Evolutionary conservation across 345 rosid genomes (phyloP), one percentile per base, ranked within the genome.

Genomic region (Populus simonii): DNA sequence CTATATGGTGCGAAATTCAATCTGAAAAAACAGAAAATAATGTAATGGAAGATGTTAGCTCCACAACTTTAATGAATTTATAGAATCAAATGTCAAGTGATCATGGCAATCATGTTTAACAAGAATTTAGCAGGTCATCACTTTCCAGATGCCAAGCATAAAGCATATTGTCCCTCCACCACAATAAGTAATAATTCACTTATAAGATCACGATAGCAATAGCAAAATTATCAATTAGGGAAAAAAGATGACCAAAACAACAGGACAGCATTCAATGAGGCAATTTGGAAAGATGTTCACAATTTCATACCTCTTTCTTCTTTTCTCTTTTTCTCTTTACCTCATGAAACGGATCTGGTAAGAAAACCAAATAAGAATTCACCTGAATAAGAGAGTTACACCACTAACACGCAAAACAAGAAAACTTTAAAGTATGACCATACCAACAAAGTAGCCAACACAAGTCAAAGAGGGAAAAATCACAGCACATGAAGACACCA

Each of bases 331-430:
- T 91, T 68, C 96, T 89, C 86, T 86, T 91, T 53, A 94, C 98
- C 84, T 88, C 94, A 73, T 81, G 96, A 74, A 91, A 94, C 36
- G 98, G 89, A 87, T 92, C 98, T 94, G 89, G 70, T 71, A 39
- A 22, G 38, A 78, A 69, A 47, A 63, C 41, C 61, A 74, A 76
- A 78, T 8, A 62, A 76, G 38, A 73, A 74, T 39, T 25, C 33
- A 68, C 33, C 35, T 66, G 75, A 74, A 71, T 57, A 78, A 74
- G 20, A 49, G 43, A 38, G 72, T 8, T 59, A 49, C 13, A 39
- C 8, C 22, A 49, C 4, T 25, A 39, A 79, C 8, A 25, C 29
- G 17, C 23, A 31, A 57, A 29, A 22, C 43, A 8, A 67, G 13
- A 25, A 53, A 41, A 51, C 17, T 38, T 66, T 12, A 25, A 72